Evolutionary conservation across 768 basidiomycete genomes (phyloP), one percentile per base, ranked within the genome.

Genomic region (Russula foetens): DNA sequence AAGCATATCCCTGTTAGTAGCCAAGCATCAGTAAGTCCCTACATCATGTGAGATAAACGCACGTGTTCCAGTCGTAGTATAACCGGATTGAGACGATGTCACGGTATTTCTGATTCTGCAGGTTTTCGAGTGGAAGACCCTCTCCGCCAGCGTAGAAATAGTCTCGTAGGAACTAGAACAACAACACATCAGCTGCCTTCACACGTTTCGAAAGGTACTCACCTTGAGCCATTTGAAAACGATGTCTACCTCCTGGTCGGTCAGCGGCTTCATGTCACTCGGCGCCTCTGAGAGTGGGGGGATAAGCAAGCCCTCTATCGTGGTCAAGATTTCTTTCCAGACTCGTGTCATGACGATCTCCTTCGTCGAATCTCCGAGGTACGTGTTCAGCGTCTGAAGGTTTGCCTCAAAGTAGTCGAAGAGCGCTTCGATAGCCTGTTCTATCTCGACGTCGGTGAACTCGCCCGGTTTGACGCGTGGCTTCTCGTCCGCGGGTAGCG

Each of bases 211-310:
- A 6, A 7, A 17, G 39, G 63, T 29, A 67, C 73, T 19, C 58
- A 90, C 94, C 84, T 94, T 95, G 56, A 98, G 72, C 92, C 97
- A 98, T 71, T 94, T 96, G 77, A 98, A 92, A n/a, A 95, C 96
- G 60, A 98, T 88, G 70, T 98, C 97, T 39, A 98, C 90, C 75
- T 98, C 97, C 74, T 96, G 95, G 68, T 98, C 97, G 28, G 81
- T 86, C 69, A 99, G 71, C 1, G 94, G 88, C 66, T 90, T 88
- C 92, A 98, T 88, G 56, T 93, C 90, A 46, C 92, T 92, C 11
- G 86, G 77, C 19, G 82, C 75, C 62, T 96, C 92, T 6, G 88
- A 90, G 58, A 99, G 73, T 3, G 95, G 90, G 4, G 97, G 97
- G 17, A 98, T 86, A 62, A 98, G 81, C 66, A 98, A 74, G 11